These are phyloP conservation scores for Solanum aculeatissimum DNA, from an alignment of 305 asterid genomes.

Conservation along the genomic window DNA sequence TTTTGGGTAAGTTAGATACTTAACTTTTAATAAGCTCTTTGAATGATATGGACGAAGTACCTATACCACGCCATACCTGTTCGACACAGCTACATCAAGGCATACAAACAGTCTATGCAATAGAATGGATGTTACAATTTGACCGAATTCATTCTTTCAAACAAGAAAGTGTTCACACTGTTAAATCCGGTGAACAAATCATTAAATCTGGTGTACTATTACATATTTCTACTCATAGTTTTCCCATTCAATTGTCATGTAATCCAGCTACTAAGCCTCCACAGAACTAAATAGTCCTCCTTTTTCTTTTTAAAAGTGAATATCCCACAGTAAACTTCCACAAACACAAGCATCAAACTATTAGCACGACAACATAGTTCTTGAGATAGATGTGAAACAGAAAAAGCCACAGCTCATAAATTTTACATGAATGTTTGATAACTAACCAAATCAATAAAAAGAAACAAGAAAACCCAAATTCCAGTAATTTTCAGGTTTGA, in stretches of 20 bases:
- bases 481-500: neutral
- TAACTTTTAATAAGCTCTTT: neutral
- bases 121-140: neutral
- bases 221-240: neutral
- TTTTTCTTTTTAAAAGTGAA: neutral
- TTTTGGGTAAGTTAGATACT: too few species aligned
- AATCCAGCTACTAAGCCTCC: neutral
- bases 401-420: neutral
- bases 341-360: neutral
- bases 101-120: neutral
- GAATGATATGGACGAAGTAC: neutral
- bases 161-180: neutral
- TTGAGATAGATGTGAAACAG: neutral
- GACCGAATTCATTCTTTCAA: neutral
- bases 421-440: neutral
- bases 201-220: neutral
- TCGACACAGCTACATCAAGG: neutral
- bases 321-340: neutral
- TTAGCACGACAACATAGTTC: neutral
- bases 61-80: neutral
- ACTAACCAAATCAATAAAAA: neutral
- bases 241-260: neutral
- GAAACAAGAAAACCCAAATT: neutral
- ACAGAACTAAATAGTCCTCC: neutral
- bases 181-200: neutral